Evolutionary conservation across 2,329 filamentous ascomycete species (phyloP), one percentile per base, ranked within the genome.

Genomic region (Fusarium caatingaense): DNA sequence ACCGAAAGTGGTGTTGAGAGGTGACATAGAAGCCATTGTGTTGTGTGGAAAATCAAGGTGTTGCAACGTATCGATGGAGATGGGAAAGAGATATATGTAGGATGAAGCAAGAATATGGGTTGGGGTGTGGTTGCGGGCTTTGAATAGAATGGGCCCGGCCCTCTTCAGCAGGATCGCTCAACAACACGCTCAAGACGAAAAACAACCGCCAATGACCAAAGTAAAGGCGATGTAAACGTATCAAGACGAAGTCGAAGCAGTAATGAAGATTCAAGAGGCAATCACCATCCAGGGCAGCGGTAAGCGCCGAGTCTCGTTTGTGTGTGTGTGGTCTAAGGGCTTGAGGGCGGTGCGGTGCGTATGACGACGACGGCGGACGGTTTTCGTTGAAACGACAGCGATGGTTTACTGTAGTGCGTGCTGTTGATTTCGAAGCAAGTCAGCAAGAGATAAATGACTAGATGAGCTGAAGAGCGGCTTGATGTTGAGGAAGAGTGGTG

Each of bases 1-100:
- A 69, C 74, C 76, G 57, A 69, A 73, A 56, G 75, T 69, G 45
- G 74, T 76, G 64, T 80, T 82, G 71, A 81, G 78, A 56, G 83
- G 83, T 53, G 84, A 84, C 75, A 81, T 81, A 68, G 83, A 85
- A 66, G 82, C 73, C 85, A 87, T 87, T 73, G 72, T 78, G 72
- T 62, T 73, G 72, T 78, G 72, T 63, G 53, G 45, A 64, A 73
- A 69, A 75, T 60, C 68, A 65, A 56, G 72, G 78, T 59, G 68
- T 72, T 51, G 21, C 76, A 72, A 62, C 63, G 56, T 68, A 42
- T 73, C 69, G 76, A 69, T 69, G 61, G 68, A 69, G 66, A 65
- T 68, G 62, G 65, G 42, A 58, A 32, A 32, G 69, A 58, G 68
- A 56, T 58, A 50, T 37, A 66, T 63, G 59, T 63, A 64, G 63